Base-by-base conservation (phyloP, 768 basidiomycete species). In the Mycena polygramma region DNA sequence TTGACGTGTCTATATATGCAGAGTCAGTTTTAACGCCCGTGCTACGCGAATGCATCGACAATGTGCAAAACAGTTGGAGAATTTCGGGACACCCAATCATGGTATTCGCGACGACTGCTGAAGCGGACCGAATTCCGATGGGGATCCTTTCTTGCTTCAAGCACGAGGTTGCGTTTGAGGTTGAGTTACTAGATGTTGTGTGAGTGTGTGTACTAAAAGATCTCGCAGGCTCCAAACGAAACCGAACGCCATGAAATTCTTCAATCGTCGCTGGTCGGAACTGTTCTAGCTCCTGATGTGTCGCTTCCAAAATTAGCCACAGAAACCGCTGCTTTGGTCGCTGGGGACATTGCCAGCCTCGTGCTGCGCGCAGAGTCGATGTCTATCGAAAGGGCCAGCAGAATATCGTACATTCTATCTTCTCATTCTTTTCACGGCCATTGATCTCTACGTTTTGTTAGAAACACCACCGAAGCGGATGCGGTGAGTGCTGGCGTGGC, bases 241-340 rank as follows among this genome's bases (percentile, higher is more conserved):
- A 76, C 79, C 9, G 92, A 95, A 73, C 86, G 98, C 51, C 79
- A 87, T 48, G 84, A 83, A 61, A 89, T 95, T 48, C 82, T 97
- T 30, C 71, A 77, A 6, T 82, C 80, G 41, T 74, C 90, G 26
- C 77, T 91, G 7, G 68, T 77, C 3, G 79, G 80, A 14, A 77
- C 79, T 30, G 57, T 71, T 0, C 75, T 96, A 41, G 88, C 91
- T 0, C 87, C 93, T 0, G 98, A 99, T 80, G 91, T 98, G 3
- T 92, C 92, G 10, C 66, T 97, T n/a, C 78, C 81, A 43, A 78
- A 81, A 7, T 73, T 99, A 5, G 95, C 98, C 6, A 88, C 89
- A 3, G 94, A 97, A 76, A 97, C 97, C 5, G 98, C 98, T 19
- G 96, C 96, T 2, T 83, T 99, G 8, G 90, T 95, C 35, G 93